These are phyloP conservation scores for Coemansia sp. DNA, from an alignment of 192 early-diverging fungal genomes.

Conservation along the genomic window DNA sequence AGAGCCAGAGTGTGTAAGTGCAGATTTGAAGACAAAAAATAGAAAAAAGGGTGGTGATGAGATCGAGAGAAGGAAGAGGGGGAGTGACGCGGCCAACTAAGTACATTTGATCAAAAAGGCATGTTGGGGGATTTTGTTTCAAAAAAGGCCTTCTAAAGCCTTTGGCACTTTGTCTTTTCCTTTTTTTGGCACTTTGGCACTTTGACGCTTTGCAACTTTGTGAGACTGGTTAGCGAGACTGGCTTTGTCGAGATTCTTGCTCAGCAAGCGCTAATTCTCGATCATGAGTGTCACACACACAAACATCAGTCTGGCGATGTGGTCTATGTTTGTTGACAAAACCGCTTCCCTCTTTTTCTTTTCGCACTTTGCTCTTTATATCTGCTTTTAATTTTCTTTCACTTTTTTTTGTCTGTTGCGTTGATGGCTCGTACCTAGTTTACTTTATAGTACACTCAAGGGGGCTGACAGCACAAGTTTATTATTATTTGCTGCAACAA, in stretches of 20 bases:
- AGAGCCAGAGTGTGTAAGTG: neutral
- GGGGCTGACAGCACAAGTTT: conserved; percentile 8
- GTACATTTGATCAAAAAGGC: neutral
- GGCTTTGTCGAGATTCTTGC: no score
- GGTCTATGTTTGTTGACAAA: conserved; percentile 4
- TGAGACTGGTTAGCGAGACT: neutral
- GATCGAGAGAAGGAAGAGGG: neutral
- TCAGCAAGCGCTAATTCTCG: neutral
- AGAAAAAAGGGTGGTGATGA: neutral
- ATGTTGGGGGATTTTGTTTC: neutral
- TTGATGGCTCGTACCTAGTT: neutral
- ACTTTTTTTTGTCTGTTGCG: neutral
- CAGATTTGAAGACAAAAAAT: neutral
- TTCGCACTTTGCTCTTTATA: neutral
- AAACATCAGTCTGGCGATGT: neutral
- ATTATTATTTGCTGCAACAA: conserved; percentile 1
- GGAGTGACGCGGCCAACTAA: neutral
- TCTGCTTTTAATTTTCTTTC: neutral
- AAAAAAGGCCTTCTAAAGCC: no score
- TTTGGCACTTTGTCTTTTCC: neutral
- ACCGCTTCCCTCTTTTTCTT: neutral
- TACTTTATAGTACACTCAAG: neutral
- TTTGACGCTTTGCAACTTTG: neutral
- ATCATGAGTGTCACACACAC: neutral
- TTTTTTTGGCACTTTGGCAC: neutral